phyloP scores from a whole-genome alignment of 768 basidiomycete species.

The Boletus patriciae region DNA sequence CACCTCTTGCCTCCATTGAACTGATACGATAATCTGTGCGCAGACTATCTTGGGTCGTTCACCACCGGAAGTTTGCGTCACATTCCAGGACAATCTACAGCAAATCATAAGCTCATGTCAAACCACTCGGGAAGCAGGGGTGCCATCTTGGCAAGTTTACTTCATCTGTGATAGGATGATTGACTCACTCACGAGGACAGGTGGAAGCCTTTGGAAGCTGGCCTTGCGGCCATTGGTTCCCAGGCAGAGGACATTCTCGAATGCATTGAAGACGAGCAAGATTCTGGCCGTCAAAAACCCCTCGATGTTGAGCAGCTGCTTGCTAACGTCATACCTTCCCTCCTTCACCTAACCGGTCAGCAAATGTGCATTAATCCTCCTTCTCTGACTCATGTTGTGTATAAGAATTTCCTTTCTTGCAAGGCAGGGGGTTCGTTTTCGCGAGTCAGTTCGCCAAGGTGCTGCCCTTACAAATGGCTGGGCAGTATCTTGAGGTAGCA shows the following conservation, averaged over 20 bases:
- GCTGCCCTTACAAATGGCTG: conserved; percentile 68
- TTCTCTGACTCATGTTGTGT: background rate
- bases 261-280: conserved; percentile 72
- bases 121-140: conserved; percentile 51
- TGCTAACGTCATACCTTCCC: conserved; percentile 72
- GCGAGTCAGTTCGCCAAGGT: conserved; percentile 83
- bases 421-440: conserved; percentile 93
- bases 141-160: conserved; percentile 58
- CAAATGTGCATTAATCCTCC: conserved; percentile 3
- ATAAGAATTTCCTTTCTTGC: conserved; percentile 85
- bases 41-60: conserved; percentile 60
- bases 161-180: background rate
- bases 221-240: conserved; percentile 77
- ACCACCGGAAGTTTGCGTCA: conserved; percentile 48
- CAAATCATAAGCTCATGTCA: conserved; percentile 60
- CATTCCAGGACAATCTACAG: conserved; percentile 55
- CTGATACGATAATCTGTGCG: conserved; percentile 4
- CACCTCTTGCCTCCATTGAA: background rate
- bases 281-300: conserved; percentile 57
- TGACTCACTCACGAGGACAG: conserved; percentile 38
- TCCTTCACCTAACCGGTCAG: conserved; percentile 70
- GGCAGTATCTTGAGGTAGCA: conserved; percentile 86
- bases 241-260: conserved; percentile 76
- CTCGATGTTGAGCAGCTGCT: conserved; percentile 81
- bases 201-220: conserved; percentile 93